phyloP scores from a whole-genome alignment of 2,329 filamentous ascomycete genomes.

The Alternaria metachromatica region DNA sequence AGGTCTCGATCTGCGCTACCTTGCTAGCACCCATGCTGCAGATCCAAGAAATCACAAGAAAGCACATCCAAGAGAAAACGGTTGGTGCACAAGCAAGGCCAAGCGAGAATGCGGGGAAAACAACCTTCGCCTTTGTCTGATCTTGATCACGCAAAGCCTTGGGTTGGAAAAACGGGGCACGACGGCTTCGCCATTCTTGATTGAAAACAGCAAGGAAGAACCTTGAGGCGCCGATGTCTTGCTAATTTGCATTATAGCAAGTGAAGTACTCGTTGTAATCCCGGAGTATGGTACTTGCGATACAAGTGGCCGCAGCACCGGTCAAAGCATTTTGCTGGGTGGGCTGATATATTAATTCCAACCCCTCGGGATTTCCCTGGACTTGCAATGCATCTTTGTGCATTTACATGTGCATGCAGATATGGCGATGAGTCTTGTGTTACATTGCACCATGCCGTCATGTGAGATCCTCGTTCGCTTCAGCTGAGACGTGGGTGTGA shows the following conservation, averaged over 20 bases:
- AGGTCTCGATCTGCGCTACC: neutral
- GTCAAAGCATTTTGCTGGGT: neutral
- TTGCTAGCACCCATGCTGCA: neutral
- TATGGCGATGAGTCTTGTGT: neutral
- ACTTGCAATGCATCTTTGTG: neutral
- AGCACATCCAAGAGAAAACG: neutral
- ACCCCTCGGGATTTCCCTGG: neutral
- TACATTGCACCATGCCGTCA: neutral
- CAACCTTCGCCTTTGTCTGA: neutral
- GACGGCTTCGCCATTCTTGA: neutral
- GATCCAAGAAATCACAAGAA: neutral
- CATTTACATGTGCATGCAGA: neutral
- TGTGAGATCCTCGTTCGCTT: neutral
- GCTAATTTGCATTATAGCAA: neutral
- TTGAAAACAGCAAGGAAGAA: neutral
- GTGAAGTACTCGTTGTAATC: neutral
- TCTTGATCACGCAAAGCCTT: neutral
- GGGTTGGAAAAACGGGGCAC: neutral
- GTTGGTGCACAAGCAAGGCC: neutral
- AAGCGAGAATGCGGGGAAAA: slow-evolving; percentile 9
- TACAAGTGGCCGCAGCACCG: neutral
- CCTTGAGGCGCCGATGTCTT: neutral
- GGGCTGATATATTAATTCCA: neutral
- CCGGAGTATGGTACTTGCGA: neutral
- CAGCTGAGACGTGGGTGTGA: neutral